Base-by-base conservation (phyloP, 768 basidiomycete species). In the Chlorophyllum brunneum region DNA sequence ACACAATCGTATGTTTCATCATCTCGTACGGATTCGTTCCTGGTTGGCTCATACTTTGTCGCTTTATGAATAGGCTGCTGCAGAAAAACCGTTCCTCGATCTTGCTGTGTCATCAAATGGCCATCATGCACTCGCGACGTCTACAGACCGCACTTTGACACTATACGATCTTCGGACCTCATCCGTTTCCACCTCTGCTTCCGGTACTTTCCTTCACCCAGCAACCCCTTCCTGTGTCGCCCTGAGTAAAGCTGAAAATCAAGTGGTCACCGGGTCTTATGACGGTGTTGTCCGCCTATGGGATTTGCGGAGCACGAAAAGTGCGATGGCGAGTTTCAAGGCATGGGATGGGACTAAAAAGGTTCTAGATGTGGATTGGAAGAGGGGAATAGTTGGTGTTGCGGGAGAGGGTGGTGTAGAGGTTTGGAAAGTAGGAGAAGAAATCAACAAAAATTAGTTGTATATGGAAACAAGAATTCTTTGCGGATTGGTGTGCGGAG, bases 261-360 rank as follows among this genome's bases (percentile, higher is more conserved):
- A 87, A 60, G 70, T 88, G 8, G 69, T 85, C 16, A 88, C 80
- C 0, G 91, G 88, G 4, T 78, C 83, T 0, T 90, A 92, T 61
- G 90, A 93, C 51, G 88, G 91, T 9, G 68, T 83, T 2, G 86
- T 84, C 0, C 73, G 88, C 4, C 62, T 92, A 2, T 93, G 88
- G 88, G 90, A 93, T 62, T 62, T 89, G 22, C 75, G 88, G 3
- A 91, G 85, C 58, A 73, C 76, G 13, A 82, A 83, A 58, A 71
- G 75, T 11, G 79, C 86, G 1, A 72, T 92, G 39, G 75, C 85
- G 18, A 81, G 72, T 54, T 85, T 91, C 61, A 77, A 76, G 41
- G 76, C 73, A 2, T 83, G 80, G 78, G 77, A 81, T 5, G 76
- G 76, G 4, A 57, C 53, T 2, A 59, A 61, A 62, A 87, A 87